These are phyloP conservation scores for Pseudocercospora pini-densiflorae DNA, from an alignment of 2,329 filamentous ascomycete species.

Conservation along the genomic window DNA sequence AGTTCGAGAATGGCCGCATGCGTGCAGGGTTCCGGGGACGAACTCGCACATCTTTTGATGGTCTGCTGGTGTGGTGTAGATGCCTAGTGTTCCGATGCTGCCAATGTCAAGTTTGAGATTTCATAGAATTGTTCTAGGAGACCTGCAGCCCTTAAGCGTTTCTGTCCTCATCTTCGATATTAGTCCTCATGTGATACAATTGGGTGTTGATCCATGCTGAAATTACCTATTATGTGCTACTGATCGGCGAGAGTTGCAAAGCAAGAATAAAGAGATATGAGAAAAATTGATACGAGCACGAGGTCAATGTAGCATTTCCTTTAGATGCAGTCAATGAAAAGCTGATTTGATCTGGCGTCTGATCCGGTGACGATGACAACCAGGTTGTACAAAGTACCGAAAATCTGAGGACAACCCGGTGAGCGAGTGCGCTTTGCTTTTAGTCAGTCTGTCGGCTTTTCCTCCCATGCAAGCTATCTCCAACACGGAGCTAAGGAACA, in stretches of 20 bases:
- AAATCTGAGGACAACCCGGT: not conserved
- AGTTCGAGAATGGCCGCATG: slow-evolving; percentile 20
- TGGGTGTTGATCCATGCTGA: not conserved
- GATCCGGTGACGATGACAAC: not conserved
- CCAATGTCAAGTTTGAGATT: not conserved
- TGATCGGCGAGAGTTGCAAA: too few species aligned
- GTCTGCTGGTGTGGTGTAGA: not conserved
- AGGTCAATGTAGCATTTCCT: too few species aligned
- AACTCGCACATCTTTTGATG: slow-evolving; percentile 17
- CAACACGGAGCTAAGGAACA: not conserved
- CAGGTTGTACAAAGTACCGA: not conserved
- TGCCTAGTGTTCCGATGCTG: not conserved
- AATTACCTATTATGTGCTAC: too few species aligned
- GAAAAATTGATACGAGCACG: too few species aligned
- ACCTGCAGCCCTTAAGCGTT: too few species aligned
- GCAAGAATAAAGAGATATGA: too few species aligned
- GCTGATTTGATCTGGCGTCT: not conserved
- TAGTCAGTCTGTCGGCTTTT: not conserved
- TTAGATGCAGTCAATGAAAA: too few species aligned
- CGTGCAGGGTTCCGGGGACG: slow-evolving; percentile 11
- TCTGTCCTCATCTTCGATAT: not conserved
- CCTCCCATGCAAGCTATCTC: not conserved
- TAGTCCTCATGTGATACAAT: not conserved
- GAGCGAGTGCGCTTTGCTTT: not conserved
- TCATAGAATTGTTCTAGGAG: too few species aligned